Base-by-base conservation (phyloP, 371 early-diverging fungal genomes). In the Choanephora cucurbitarum region DNA sequence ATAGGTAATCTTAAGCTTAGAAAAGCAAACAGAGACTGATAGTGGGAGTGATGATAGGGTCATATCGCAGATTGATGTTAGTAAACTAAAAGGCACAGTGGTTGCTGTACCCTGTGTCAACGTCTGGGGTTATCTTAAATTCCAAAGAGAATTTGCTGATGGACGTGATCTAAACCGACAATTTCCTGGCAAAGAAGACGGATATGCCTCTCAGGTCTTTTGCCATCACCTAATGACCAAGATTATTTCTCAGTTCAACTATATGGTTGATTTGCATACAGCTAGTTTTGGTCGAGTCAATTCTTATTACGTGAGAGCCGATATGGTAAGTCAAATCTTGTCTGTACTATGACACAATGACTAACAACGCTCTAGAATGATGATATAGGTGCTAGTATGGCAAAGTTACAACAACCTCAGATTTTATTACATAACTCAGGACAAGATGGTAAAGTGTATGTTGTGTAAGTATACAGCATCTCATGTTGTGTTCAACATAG, bases 51-150 rank as follows among this genome's bases (percentile, higher is more conserved):
- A 49, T 37, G 21, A 22, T 56, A 63, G 68, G 23, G 88, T 92
- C 21, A 74, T 91, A 32, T 83, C 83, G 18, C 91, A 92, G 53
- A 84, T 95, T 28, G 83, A 89, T 54, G 83, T 87, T 17, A 64
- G 73, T 51, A 71, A 78, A 19, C 79, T 95, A 15, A 84, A 82
- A 54, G 95, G 95, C 1, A 92, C 90, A 1, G 80, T 95, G 5
- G 92, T 95, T 0, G 93, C 94, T 0, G 88, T 93, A 0, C 94
- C 94, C 6, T 91, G 92, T 32, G 86, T 90, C 13, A 95, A 95
- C 59, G 87, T 90, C 9, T 90, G 89, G 9, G 95, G 95, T 3
- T 95, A 90, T 52, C 70, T 91, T 22, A 80, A 84, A 31, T 87
- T 84, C 55, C 82, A 85, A 55, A 82, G 95, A 45, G 93, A 91